These are phyloP conservation scores for Melocanna baccifera DNA, from an alignment of 176 grass and related monocot genomes.

Conservation along the genomic window DNA sequence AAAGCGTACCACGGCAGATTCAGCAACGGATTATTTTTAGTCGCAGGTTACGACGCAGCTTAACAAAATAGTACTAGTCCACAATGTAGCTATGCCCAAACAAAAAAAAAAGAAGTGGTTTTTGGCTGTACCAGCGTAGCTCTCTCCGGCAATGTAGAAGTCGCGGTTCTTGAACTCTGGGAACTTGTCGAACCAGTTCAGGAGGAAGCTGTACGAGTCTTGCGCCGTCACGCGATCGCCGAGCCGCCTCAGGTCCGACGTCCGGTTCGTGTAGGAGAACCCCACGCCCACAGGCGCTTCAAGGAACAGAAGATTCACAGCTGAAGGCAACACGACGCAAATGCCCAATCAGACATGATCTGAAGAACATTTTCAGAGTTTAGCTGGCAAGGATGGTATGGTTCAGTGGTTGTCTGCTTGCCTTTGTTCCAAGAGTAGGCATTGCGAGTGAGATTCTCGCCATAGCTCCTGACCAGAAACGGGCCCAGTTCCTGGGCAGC, in stretches of 20 bases:
- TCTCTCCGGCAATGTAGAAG: constrained; percentile 90
- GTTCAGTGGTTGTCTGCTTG: constrained; percentile 5
- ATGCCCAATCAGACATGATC: background rate
- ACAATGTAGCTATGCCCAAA: background rate
- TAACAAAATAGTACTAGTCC: background rate
- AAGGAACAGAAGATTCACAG: constrained; percentile 86
- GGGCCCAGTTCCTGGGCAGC: constrained; percentile 91
- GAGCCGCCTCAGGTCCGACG: constrained; percentile 59
- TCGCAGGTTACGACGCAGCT: background rate
- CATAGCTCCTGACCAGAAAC: constrained; percentile 57
- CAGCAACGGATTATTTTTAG: background rate
- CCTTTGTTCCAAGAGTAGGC: constrained; percentile 92
- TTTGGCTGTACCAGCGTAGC: constrained; percentile 65
- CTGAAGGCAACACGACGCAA: constrained; percentile 19
- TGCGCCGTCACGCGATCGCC: constrained; percentile 73
- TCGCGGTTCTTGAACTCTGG: constrained; percentile 76
- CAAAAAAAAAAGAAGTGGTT: background rate
- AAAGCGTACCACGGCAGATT: constrained; percentile 11
- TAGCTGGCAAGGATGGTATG: background rate
- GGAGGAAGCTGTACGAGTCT: constrained; percentile 73
- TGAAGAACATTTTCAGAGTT: background rate
- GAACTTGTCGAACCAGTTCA: constrained; percentile 72
- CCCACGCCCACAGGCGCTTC: constrained; percentile 88
- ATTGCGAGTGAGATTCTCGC: constrained; percentile 65
- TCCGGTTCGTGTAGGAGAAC: constrained; percentile 85